Base-by-base conservation (phyloP, 345 rosid species). In the Lenwebbia sp. region DNA sequence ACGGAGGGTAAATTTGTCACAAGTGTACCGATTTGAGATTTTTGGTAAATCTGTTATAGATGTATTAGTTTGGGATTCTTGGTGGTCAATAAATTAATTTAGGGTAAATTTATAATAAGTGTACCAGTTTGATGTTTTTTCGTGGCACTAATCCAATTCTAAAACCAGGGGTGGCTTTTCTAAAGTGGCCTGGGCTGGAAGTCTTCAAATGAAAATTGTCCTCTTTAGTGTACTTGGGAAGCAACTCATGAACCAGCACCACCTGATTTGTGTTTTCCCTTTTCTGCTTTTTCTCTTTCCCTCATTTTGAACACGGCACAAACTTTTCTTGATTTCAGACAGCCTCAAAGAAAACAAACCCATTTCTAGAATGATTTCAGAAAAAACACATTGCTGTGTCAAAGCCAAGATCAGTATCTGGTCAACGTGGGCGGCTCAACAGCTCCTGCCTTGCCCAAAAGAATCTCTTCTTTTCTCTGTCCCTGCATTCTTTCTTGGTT, bases 401-500 rank as follows among this genome's bases (percentile, higher is more conserved):
- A 14, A 13, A 58, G 30, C 40, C 54, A 9, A 6, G 76, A 70
- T 37, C 78, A 22, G 54, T 44, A 84, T 56, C 65, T 55, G 74
- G 86, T 85, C 86, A 85, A 74, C 58, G 52, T 54, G 51, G 74
- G 86, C 86, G 86, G 86, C 86, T 85, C 83, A 54, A 85, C 86
- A 10, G 83, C 83, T 44, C 58, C 62, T 8, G 4, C 54, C 56
- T 11, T 53, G 33, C 56, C 54, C 52, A 47, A 0, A 11, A 28
- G 15, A 8, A 47, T 82, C 25, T 82, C 52, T 17, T n/a, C 26
- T 15, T 82, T 13, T 28, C 19, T 41, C 33, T 52, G 26, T 21
- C 54, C 56, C 40, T 53, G 57, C 14, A 28, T 53, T 83, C 84
- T 33, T 28, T 83, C 26, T 83, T 53, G 60, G n/a, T 44, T 15